These are phyloP conservation scores for Phragmites australis DNA, from an alignment of 176 grass and related monocot species.

Conservation along the genomic window DNA sequence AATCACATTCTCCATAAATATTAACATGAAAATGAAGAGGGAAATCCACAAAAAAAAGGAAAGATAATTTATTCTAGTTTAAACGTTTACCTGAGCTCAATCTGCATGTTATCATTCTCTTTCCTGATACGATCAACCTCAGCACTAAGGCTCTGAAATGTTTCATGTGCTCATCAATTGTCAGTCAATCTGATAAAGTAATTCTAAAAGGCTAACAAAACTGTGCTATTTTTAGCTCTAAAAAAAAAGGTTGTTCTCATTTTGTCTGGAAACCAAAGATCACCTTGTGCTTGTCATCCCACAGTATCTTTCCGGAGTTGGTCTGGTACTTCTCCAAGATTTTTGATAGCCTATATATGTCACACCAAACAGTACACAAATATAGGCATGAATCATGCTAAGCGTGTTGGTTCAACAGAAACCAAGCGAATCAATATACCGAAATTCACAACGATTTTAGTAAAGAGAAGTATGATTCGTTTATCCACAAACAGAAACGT, in stretches of 20 bases:
- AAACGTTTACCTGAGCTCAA: constrained; percentile 72
- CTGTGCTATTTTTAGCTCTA: background rate
- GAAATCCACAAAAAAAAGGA: background rate
- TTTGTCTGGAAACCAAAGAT: background rate
- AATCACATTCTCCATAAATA: background rate
- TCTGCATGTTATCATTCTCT: constrained; percentile 97
- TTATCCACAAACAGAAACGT: background rate
- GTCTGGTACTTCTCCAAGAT: constrained; percentile 95
- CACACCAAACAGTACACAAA: constrained; percentile 16
- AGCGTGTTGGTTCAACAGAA: constrained; percentile 3
- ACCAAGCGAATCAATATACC: background rate
- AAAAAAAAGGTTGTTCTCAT: background rate
- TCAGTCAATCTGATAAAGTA: background rate
- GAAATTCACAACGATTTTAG: background rate
- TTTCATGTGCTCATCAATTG: background rate
- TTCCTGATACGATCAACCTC: constrained; percentile 95
- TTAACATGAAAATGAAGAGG: background rate
- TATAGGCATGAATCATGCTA: background rate
- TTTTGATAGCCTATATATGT: constrained; percentile 57
- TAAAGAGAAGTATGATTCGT: background rate
- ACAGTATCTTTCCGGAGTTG: constrained; percentile 88
- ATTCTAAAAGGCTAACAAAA: background rate
- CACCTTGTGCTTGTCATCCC: constrained; percentile 98
- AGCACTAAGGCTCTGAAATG: constrained; percentile 70
- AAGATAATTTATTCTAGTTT: background rate